Evolutionary conservation across 106 monocot genomes (phyloP).

Genomic region (Acorus calamus): DNA sequence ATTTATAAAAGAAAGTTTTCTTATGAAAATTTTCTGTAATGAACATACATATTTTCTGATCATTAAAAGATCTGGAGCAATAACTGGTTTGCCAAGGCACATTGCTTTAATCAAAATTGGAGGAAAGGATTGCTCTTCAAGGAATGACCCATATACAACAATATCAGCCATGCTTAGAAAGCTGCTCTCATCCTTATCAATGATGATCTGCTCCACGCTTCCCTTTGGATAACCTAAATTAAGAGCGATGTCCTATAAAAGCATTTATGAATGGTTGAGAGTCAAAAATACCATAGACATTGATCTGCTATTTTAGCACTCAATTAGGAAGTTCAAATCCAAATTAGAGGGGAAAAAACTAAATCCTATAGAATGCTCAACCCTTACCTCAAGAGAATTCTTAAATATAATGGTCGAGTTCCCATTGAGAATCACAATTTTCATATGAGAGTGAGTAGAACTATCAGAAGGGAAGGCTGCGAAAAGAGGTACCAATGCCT

Average conservation of each 20-base stretch:
- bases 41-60: slow-evolving; percentile 78
- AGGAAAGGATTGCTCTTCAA: slow-evolving; percentile 89
- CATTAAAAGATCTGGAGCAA: slow-evolving; percentile 81
- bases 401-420: slow-evolving; percentile 39
- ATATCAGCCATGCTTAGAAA: slow-evolving; percentile 59
- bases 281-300: neutral
- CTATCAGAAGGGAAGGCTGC: slow-evolving; percentile 33
- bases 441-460: slow-evolving; percentile 34
- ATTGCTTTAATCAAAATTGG: slow-evolving; percentile 60
- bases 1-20: slow-evolving; percentile 4
- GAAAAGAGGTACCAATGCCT: slow-evolving; percentile 51
- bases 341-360: too few species aligned
- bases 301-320: too few species aligned
- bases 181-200: slow-evolving; percentile 26
- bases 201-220: slow-evolving; percentile 28
- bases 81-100: slow-evolving; percentile 67
- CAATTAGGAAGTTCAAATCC: too few species aligned
- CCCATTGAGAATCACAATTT: slow-evolving; percentile 45
- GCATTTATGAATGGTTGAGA: neutral
- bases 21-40: slow-evolving; percentile 2
- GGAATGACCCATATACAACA: slow-evolving; percentile 91
- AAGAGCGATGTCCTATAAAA: slow-evolving; percentile 33
- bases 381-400: slow-evolving; percentile 53
- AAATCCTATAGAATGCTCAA: too few species aligned
- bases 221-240: slow-evolving; percentile 46